Percentiles rank a stretch among this genome's conserved stretches.
phyloP scores from a whole-genome alignment of 1,284 basidiomycete species.

The Kwoniella shivajii region DNA sequence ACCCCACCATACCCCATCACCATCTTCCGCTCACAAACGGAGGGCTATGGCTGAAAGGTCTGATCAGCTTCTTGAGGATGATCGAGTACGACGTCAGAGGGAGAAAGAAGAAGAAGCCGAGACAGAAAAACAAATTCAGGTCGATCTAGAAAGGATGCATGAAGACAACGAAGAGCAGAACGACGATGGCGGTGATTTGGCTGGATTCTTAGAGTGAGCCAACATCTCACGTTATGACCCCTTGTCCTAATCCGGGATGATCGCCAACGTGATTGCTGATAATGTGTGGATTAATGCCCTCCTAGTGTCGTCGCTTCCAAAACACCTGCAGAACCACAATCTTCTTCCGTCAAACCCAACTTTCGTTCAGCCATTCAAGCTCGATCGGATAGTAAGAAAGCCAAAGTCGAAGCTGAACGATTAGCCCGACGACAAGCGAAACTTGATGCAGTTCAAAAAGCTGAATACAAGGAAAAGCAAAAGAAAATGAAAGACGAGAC shows the following conservation, averaged over 20 bases:
- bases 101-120: neutral
- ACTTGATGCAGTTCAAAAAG: neutral
- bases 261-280: no score
- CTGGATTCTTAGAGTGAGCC: constrained; percentile 5
- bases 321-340: neutral
- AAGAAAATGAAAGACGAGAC: neutral
- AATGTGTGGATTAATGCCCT: neutral
- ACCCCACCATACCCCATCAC: neutral
- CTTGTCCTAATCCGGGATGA: neutral
- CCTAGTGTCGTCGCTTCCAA: neutral
- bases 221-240: neutral
- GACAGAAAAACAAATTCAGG: neutral
- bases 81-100: neutral
- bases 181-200: constrained; percentile 1
- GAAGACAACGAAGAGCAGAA: neutral
- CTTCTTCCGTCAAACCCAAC: constrained; percentile 5
- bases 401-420: neutral
- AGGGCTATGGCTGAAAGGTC: neutral
- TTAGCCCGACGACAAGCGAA: constrained; percentile 5
- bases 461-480: neutral
- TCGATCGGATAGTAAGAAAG: neutral
- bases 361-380: constrained; percentile 1
- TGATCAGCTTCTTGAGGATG: neutral
- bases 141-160: neutral
- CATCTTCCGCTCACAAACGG: neutral